phyloP scores from a whole-genome alignment of 2,329 filamentous ascomycete genomes.

The Diaporthe australafricana region DNA sequence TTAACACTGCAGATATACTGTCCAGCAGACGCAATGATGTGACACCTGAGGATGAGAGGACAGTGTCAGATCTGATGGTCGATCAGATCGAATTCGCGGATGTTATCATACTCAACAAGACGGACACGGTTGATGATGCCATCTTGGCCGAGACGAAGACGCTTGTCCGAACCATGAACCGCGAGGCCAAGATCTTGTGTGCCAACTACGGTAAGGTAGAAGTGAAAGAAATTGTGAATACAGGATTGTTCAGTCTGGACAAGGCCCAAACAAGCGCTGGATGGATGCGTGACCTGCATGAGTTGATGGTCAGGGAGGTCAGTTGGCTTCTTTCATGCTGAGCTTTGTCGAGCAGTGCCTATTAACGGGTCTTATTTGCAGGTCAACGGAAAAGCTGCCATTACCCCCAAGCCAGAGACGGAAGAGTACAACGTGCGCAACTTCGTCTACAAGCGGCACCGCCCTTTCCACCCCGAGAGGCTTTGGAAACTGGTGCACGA shows the following conservation, averaged over 20 bases:
- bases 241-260: constrained; percentile 72
- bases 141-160: constrained; percentile 58
- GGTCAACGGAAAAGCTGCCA: constrained; percentile 60
- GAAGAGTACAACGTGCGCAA: constrained; percentile 79
- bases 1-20: constrained; percentile 76
- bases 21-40: constrained; percentile 73
- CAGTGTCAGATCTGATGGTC: constrained; percentile 80
- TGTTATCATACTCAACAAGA: constrained; percentile 78
- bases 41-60: constrained; percentile 75
- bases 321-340: constrained; percentile 44
- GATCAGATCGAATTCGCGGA: constrained; percentile 84
- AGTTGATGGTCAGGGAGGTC: constrained; percentile 72
- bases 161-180: constrained; percentile 73
- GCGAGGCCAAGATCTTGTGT: constrained; percentile 72
- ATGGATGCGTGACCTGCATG: constrained; percentile 77
- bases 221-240: constrained; percentile 73
- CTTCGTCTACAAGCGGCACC: constrained; percentile 73
- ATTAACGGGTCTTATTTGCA: constrained; percentile 33
- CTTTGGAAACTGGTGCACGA: constrained; percentile 59
- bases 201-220: constrained; percentile 69
- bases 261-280: constrained; percentile 74
- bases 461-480: constrained; percentile 63
- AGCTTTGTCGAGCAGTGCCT: not conserved
- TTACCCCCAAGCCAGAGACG: constrained; percentile 77
- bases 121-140: constrained; percentile 64